Conservation (phyloP, 179 eudicot genomes). For the Patellifolia procumbens region DNA sequence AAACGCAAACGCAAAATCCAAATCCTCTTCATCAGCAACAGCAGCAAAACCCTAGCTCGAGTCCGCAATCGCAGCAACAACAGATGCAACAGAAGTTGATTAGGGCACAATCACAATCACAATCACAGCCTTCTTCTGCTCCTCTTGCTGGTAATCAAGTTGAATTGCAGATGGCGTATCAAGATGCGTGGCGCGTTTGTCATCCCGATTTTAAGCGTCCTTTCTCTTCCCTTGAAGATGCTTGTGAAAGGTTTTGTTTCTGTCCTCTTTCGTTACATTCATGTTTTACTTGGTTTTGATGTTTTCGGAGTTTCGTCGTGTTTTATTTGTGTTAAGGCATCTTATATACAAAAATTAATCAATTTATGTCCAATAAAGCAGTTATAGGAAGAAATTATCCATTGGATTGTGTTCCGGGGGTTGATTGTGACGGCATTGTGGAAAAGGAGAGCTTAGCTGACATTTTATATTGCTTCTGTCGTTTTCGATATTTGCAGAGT, state of each 20-base stretch:
- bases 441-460: not conserved
- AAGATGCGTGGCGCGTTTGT: constrained; percentile 92
- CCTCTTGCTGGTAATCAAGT: constrained; percentile 43
- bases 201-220: constrained; percentile 88
- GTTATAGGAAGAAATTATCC: not conserved
- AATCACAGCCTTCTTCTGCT: constrained; percentile 13
- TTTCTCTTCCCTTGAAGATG: constrained; percentile 86
- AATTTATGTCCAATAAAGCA: not conserved
- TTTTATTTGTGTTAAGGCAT: not conserved
- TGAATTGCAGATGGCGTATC: constrained; percentile 87
- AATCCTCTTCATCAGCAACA: constrained; percentile 23
- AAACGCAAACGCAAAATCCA: constrained; percentile 27
- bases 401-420: not conserved
- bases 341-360: not conserved
- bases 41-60: constrained; percentile 37
- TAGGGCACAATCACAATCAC: constrained; percentile 26
- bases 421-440: not conserved
- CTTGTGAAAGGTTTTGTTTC: constrained; percentile 79
- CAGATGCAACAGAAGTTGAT: constrained; percentile 36
- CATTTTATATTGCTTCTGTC: constrained; percentile 31
- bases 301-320: not conserved
- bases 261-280: not conserved
- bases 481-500: too few relatives aligned
- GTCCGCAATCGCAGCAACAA: constrained; percentile 32
- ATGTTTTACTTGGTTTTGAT: not conserved